A percentile compares a stretch with the other conserved stretches of the same genome.
These are phyloP conservation scores for Trichothecium sympodiale DNA, from an alignment of 2,329 filamentous ascomycete species.

Conservation along the genomic window DNA sequence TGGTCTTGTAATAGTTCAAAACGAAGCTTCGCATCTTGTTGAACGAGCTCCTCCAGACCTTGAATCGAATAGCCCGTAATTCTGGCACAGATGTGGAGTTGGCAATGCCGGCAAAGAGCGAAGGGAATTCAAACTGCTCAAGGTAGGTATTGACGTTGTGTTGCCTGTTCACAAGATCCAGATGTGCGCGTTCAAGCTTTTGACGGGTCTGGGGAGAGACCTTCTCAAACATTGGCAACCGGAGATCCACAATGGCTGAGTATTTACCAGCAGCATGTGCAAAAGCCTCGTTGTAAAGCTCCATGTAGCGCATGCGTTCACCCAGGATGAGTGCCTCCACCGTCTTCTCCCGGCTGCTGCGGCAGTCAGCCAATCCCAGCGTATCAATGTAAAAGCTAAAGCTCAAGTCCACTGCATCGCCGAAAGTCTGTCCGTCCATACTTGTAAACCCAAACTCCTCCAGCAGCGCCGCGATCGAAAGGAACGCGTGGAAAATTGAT, in stretches of 20 bases:
- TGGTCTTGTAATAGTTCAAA: conserved; percentile 51
- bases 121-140: conserved; percentile 85
- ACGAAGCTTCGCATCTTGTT: conserved; percentile 63
- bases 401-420: conserved; percentile 48
- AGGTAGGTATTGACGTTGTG: conserved; percentile 60
- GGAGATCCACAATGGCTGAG: conserved; percentile 55
- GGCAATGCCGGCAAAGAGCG: conserved; percentile 77
- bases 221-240: conserved; percentile 57
- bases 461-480: conserved; percentile 41
- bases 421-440: conserved; percentile 46
- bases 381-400: conserved; percentile 71
- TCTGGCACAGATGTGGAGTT: conserved; percentile 71
- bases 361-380: conserved; percentile 65
- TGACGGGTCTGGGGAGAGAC: conserved; percentile 63
- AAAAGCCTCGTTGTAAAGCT: conserved; percentile 85
- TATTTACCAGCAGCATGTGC: conserved; percentile 85
- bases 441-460: conserved; percentile 47
- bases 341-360: conserved; percentile 75
- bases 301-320: conserved; percentile 71
- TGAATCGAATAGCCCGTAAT: conserved; percentile 70
- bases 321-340: conserved; percentile 82
- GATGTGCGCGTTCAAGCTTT: conserved; percentile 68
- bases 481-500: conserved; percentile 41
- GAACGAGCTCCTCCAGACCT: conserved; percentile 70
- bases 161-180: conserved; percentile 67